These are phyloP conservation scores for Daldinia bambusicola DNA, from an alignment of 495 filamentous ascomycete species.

Conservation along the genomic window DNA sequence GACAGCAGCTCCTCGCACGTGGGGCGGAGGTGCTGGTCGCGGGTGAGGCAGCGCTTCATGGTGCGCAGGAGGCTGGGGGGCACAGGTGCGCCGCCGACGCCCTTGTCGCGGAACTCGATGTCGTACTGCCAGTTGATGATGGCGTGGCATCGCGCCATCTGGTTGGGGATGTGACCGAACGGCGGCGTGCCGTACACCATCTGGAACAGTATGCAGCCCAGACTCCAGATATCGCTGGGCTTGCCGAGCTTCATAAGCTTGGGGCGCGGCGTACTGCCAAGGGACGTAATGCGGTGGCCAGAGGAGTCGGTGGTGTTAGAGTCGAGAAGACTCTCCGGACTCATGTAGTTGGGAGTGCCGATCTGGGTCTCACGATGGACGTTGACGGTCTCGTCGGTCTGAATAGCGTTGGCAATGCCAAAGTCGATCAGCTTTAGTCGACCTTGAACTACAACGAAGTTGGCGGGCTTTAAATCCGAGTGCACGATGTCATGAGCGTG, in stretches of 20 bases:
- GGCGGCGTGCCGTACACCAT: slow-evolving; percentile 95
- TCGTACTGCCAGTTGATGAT: slow-evolving; percentile 88
- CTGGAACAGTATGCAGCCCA: slow-evolving; percentile 96
- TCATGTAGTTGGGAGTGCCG: slow-evolving; percentile 99
- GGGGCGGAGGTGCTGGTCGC: slow-evolving; percentile 80
- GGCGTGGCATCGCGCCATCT: slow-evolving; percentile 76
- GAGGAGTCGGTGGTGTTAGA: slow-evolving; percentile 72
- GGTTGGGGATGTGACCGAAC: slow-evolving; percentile 89
- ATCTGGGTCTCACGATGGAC: slow-evolving; percentile 95
- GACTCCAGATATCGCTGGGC: slow-evolving; percentile 92
- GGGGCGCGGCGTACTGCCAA: slow-evolving; percentile 57
- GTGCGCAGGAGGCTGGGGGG: slow-evolving; percentile 76
- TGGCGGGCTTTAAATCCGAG: slow-evolving; percentile 95
- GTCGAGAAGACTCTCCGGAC: slow-evolving; percentile 90
- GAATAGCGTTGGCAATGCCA: slow-evolving; percentile 96
- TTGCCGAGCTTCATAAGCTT: slow-evolving; percentile 96
- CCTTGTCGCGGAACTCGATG: slow-evolving; percentile 82
- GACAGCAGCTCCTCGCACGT: slow-evolving; percentile 80
- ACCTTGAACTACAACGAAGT: slow-evolving; percentile 88
- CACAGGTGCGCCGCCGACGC: slow-evolving; percentile 76
- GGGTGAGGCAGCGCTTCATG: slow-evolving; percentile 79
- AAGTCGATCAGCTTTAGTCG: slow-evolving; percentile 92
- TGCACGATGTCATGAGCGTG: slow-evolving; percentile 92
- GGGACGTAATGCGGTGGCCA: slow-evolving; percentile 47
- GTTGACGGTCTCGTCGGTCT: slow-evolving; percentile 92